phyloP scores from a whole-genome alignment of 768 basidiomycete species.

The Tulasnella sp. region DNA sequence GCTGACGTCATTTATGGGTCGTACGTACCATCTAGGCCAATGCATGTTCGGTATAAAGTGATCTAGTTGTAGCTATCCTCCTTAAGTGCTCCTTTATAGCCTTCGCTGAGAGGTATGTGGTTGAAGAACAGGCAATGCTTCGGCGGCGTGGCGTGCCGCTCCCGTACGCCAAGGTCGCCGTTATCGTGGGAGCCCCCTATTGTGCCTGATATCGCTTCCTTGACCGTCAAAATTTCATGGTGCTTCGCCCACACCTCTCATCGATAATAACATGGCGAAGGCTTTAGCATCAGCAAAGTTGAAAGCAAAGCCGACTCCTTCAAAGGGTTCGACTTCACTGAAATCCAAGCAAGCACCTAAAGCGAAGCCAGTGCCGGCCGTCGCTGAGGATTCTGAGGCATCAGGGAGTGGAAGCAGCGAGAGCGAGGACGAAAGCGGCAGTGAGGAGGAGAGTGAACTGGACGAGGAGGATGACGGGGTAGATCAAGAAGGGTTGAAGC shows the following conservation, averaged over 20 bases:
- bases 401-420: conserved; percentile 25
- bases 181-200: neutral
- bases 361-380: neutral
- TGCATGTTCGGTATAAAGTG: neutral
- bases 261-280: neutral
- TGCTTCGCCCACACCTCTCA: neutral
- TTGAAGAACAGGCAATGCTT: neutral
- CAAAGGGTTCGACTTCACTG: neutral
- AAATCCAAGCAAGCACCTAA: neutral
- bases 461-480: conserved; percentile 38
- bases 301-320: neutral
- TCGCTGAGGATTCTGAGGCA: neutral
- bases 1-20: neutral
- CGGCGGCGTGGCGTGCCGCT: neutral
- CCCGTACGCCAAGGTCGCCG: neutral
- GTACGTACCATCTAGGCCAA: neutral
- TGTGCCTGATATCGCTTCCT: conserved; percentile 1
- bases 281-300: neutral
- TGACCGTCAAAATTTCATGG: conserved; percentile 9
- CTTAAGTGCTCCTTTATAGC: neutral
- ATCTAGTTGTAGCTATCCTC: neutral
- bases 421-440: conserved; percentile 35
- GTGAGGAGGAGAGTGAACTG: conserved; percentile 35
- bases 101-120: neutral
- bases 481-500: conserved; percentile 56